phyloP scores from a whole-genome alignment of 257 asterid genomes.

The Agastache rugosa region DNA sequence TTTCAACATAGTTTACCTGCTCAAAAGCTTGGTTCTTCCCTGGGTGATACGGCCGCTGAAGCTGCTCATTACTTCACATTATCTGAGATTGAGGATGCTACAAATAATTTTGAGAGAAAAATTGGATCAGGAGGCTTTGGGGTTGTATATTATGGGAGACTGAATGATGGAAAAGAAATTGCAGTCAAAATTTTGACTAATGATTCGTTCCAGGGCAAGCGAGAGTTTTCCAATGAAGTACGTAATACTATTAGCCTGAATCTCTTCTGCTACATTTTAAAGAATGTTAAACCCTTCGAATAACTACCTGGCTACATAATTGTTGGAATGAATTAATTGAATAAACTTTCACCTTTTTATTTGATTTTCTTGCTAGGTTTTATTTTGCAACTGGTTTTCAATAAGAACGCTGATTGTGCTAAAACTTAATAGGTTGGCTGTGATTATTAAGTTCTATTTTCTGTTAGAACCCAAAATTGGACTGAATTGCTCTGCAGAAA shows the following conservation, averaged over 20 bases:
- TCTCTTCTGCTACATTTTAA: conserved; percentile 13
- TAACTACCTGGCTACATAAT: conserved; percentile 1
- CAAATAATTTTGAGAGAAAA: conserved; percentile 76
- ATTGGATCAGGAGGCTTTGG: conserved; percentile 98
- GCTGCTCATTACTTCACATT: conserved; percentile 85
- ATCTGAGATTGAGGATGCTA: conserved; percentile 82
- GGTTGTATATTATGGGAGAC: conserved; percentile 81
- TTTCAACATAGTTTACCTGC: conserved; percentile 43
- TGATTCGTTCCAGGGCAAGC: conserved; percentile 91
- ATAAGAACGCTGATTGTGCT: neutral
- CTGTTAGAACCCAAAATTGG: neutral
- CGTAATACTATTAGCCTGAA: conserved; percentile 22
- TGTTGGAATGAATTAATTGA: neutral
- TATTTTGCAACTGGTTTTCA: neutral
- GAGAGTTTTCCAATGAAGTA: conserved; percentile 97
- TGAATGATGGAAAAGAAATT: conserved; percentile 87
- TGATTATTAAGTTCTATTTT: neutral
- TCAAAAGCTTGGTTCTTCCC: conserved; percentile 59
- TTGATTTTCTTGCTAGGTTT: neutral
- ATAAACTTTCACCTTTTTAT: neutral
- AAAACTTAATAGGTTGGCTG: neutral
- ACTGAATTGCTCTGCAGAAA: neutral
- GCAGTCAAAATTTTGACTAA: conserved; percentile 89
- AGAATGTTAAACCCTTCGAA: conserved; percentile 1
- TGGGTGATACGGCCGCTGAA: conserved; percentile 67